phyloP scores from a whole-genome alignment of 1,284 basidiomycete species.

The Malassezia furfur region DNA sequence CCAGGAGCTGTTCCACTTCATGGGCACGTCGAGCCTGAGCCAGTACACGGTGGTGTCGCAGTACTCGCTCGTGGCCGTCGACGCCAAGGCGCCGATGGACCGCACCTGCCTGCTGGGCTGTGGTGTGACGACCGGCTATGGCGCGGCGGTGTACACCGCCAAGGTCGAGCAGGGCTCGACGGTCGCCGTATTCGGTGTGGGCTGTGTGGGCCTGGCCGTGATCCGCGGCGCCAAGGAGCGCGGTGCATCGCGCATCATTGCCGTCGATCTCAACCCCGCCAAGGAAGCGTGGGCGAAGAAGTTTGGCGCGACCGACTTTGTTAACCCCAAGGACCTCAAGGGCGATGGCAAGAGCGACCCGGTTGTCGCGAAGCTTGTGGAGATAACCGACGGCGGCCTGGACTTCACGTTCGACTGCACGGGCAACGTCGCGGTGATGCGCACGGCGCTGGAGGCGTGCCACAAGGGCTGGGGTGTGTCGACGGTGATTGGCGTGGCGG shows the following conservation, averaged over 20 bases:
- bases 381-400: slow-evolving; percentile 89
- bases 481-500: slow-evolving; percentile 67
- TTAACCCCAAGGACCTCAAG: slow-evolving; percentile 67
- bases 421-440: slow-evolving; percentile 92
- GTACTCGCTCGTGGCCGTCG: slow-evolving; percentile 86
- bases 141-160: slow-evolving; percentile 62
- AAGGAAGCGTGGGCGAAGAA: slow-evolving; percentile 66
- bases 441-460: slow-evolving; percentile 85
- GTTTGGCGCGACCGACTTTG: slow-evolving; percentile 93
- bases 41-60: slow-evolving; percentile 98
- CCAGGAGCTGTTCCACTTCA: slow-evolving; percentile 82
- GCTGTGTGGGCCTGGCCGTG: slow-evolving; percentile 89
- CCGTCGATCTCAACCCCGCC: slow-evolving; percentile 87
- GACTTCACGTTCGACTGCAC: slow-evolving; percentile 95
- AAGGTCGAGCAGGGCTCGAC: slow-evolving; percentile 56
- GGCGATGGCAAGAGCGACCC: slow-evolving; percentile 50
- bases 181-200: slow-evolving; percentile 89
- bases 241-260: slow-evolving; percentile 78
- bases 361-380: slow-evolving; percentile 80
- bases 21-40: slow-evolving; percentile 96
- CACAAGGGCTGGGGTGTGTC: slow-evolving; percentile 80
- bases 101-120: slow-evolving; percentile 89
- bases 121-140: slow-evolving; percentile 95
- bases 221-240: slow-evolving; percentile 61
- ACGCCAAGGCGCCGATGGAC: slow-evolving; percentile 73